Evolutionary conservation across 139 green algal genomes (phyloP).

Genomic region (Chlamydomonas schloesseri): DNA sequence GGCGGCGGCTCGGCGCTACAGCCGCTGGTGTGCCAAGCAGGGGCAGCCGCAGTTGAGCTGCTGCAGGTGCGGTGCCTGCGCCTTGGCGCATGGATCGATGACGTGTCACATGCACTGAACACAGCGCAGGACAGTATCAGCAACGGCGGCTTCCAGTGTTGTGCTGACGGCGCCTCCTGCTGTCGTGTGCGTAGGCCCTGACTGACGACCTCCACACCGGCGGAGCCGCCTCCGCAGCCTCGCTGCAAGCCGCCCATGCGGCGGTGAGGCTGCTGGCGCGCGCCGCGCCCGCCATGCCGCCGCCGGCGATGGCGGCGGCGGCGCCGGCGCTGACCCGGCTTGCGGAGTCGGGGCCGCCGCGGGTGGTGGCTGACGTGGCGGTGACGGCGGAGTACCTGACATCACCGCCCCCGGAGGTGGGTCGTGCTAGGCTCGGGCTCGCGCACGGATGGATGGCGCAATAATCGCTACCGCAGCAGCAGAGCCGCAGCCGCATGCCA

Average conservation of each 20-base stretch:
- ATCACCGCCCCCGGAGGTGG: slow-evolving; percentile 17
- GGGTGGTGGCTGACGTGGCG: slow-evolving; percentile 13
- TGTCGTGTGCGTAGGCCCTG: background rate
- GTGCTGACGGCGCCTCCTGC: too few relatives aligned
- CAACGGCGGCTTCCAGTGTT: too few relatives aligned
- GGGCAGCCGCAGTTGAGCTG: background rate
- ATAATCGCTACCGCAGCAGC: background rate
- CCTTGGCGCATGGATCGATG: too few relatives aligned
- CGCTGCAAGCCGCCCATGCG: background rate
- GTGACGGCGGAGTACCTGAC: background rate
- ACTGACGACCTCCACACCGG: background rate
- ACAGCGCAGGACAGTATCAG: too few relatives aligned
- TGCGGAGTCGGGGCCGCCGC: background rate
- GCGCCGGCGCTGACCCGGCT: slow-evolving; percentile 4
- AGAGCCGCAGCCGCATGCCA: too few relatives aligned
- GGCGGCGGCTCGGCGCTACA: background rate
- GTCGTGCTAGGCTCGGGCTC: background rate
- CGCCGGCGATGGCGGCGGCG: background rate
- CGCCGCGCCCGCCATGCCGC: background rate
- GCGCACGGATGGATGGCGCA: background rate
- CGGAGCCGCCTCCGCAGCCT: background rate
- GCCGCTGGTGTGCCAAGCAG: background rate
- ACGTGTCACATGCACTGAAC: too few relatives aligned
- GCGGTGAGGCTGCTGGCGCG: background rate
- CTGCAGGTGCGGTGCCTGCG: slow-evolving; percentile 1